Conservation (phyloP, 768 basidiomycete genomes). For the Termitomyces sp. region DNA sequence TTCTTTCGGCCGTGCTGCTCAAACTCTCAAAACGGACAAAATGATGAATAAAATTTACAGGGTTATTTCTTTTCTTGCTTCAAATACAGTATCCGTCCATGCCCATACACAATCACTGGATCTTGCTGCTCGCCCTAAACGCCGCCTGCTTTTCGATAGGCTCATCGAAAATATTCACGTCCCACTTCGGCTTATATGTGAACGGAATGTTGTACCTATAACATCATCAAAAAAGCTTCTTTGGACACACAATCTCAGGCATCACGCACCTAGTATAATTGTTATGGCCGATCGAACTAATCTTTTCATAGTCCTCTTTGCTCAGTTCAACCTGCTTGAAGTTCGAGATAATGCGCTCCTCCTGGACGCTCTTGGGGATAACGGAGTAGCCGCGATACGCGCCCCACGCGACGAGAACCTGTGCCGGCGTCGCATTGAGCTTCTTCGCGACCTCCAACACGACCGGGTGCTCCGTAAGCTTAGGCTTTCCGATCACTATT, state of each 20-base stretch:
- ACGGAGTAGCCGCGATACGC: conserved; percentile 72
- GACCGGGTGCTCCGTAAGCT: conserved; percentile 62
- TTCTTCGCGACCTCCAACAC: conserved; percentile 61
- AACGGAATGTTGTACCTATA: conserved; percentile 62
- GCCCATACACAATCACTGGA: conserved; percentile 9
- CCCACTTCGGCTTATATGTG: conserved; percentile 60
- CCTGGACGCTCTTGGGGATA: conserved; percentile 80
- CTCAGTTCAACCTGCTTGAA: conserved; percentile 70
- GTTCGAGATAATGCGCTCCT: conserved; percentile 70
- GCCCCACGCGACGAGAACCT: conserved; percentile 84
- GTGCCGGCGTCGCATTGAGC: conserved; percentile 65
- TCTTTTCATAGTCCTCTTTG: conserved; percentile 61
- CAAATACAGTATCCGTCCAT: neutral
- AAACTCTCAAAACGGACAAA: neutral
- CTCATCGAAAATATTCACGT: conserved; percentile 70
- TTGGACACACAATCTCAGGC: neutral
- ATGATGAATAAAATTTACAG: conserved; percentile 11
- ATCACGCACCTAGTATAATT: conserved; percentile 36
- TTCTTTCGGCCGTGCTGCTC: neutral
- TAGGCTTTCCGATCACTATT: conserved; percentile 56
- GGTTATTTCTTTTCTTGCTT: neutral
- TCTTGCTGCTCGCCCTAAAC: conserved; percentile 26
- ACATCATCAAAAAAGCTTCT: neutral
- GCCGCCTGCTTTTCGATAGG: conserved; percentile 45
- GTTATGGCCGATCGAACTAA: conserved; percentile 46